phyloP scores from a whole-genome alignment of 306 rosid genomes.

The Psophocarpus tetragonolobus region DNA sequence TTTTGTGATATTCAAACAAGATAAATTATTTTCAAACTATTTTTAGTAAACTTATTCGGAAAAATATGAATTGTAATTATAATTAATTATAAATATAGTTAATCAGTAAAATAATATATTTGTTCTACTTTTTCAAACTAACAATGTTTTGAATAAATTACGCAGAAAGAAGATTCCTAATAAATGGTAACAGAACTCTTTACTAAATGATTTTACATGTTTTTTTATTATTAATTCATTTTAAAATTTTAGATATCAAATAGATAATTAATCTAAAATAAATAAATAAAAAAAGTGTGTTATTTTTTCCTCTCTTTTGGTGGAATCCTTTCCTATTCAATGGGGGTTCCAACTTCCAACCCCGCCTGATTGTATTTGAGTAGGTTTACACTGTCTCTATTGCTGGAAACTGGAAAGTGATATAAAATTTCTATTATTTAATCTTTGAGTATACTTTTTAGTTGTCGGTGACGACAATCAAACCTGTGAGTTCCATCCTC shows the following conservation, averaged over 20 bases:
- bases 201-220: neutral
- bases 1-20: too few species aligned
- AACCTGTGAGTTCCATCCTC: slow-evolving; percentile 77
- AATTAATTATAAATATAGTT: too few species aligned
- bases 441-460: slow-evolving; percentile 34
- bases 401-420: neutral
- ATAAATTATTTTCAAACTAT: too few species aligned
- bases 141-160: too few species aligned
- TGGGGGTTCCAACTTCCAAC: neutral
- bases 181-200: neutral
- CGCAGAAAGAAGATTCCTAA: too few species aligned
- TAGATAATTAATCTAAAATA: neutral
- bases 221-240: neutral
- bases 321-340: neutral
- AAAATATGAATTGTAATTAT: too few species aligned
- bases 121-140: too few species aligned
- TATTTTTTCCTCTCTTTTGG: neutral
- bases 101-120: too few species aligned
- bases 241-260: neutral
- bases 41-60: too few species aligned
- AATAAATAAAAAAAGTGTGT: neutral
- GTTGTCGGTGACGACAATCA: slow-evolving; percentile 69
- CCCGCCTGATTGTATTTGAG: neutral
- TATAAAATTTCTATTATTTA: neutral
- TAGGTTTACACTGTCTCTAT: neutral